Percentiles rank a stretch among this genome's conserved stretches.
These are phyloP conservation scores for Hypseocharis bilobata DNA, from an alignment of 441 rosid genomes.

Conservation along the genomic window DNA sequence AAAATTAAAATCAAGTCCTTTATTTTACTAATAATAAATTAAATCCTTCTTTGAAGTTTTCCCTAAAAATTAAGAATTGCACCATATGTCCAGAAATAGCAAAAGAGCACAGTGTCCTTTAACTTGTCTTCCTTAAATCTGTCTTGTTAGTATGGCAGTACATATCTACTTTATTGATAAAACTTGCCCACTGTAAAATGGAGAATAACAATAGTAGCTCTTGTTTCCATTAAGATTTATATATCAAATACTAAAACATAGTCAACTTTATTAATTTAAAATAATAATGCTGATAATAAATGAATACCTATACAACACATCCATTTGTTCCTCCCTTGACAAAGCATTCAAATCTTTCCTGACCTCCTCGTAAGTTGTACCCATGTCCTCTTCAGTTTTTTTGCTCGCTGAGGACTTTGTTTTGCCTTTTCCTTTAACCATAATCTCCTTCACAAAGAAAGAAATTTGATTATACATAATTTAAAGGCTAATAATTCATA, in stretches of 20 bases:
- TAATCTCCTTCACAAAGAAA: conserved; percentile 45
- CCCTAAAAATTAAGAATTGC: neutral
- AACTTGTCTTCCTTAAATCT: no score
- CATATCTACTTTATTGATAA: neutral
- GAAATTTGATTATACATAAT: neutral
- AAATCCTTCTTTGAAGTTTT: no score
- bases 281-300: conserved; percentile 1
- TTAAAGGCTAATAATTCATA: conserved; percentile 1
- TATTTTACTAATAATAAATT: no score
- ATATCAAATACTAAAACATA: neutral
- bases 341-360: conserved; percentile 61
- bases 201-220: neutral
- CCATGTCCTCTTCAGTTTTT: conserved; percentile 29
- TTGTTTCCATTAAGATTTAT: neutral
- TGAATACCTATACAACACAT: conserved; percentile 55
- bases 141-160: neutral
- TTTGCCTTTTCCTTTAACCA: conserved; percentile 30
- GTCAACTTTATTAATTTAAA: neutral
- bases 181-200: neutral
- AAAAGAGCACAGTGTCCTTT: neutral
- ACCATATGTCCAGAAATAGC: neutral
- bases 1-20: no score
- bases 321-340: conserved; percentile 79
- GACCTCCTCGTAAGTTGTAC: conserved; percentile 35
- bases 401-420: conserved; percentile 20